Percentiles rank a stretch among this genome's conserved stretches.
These are phyloP conservation scores for Arthrobotrys sphaeroides DNA, from an alignment of 2,329 filamentous ascomycete species.

Conservation along the genomic window DNA sequence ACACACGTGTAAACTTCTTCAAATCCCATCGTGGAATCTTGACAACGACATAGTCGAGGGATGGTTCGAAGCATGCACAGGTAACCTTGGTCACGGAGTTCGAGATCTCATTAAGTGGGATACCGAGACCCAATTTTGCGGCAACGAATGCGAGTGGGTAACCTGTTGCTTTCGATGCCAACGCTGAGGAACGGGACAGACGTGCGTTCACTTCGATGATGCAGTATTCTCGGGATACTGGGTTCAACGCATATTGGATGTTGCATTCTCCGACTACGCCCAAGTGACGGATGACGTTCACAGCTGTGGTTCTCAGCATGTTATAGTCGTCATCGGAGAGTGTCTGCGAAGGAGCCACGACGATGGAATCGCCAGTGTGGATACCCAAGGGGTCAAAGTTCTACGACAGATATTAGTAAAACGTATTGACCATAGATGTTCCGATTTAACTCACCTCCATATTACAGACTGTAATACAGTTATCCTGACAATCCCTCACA, in stretches of 20 bases:
- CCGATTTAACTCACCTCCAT: slow-evolving; percentile 72
- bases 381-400: slow-evolving; percentile 99
- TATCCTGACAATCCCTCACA: slow-evolving; percentile 91
- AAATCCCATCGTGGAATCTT: slow-evolving; percentile 99
- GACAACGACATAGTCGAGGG: slow-evolving; percentile 95
- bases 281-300: slow-evolving; percentile 95
- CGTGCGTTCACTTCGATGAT: slow-evolving; percentile 99
- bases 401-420: slow-evolving; percentile 55
- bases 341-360: slow-evolving; percentile 96
- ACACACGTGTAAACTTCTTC: slow-evolving; percentile 98
- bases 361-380: slow-evolving; percentile 97
- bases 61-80: slow-evolving; percentile 97
- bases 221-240: slow-evolving; percentile 94
- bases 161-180: slow-evolving; percentile 96
- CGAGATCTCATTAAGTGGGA: slow-evolving; percentile 93
- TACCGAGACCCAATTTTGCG: slow-evolving; percentile 92
- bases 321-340: slow-evolving; percentile 98
- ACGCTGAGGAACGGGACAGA: slow-evolving; percentile 90
- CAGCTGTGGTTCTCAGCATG: slow-evolving; percentile 95
- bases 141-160: slow-evolving; percentile 97
- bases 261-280: slow-evolving; percentile 99
- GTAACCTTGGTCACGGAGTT: slow-evolving; percentile 96
- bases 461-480: slow-evolving; percentile 99
- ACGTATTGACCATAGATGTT: not conserved
- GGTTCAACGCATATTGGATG: slow-evolving; percentile 97